Conservation (phyloP, 2,329 filamentous ascomycete species). For the Trichoderma sp. region DNA sequence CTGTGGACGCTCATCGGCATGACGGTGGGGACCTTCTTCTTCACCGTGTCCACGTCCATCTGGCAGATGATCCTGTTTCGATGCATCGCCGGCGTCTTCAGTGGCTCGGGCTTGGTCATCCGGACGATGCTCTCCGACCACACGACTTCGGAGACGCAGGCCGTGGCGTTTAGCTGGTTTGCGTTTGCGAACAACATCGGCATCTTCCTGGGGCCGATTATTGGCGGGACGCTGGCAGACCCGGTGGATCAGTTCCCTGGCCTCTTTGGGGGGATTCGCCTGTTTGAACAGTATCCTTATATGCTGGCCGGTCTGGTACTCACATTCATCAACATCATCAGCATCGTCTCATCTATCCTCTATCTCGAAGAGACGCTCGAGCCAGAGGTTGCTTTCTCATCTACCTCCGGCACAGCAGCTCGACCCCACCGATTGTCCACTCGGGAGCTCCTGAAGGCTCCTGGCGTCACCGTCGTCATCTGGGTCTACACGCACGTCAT, state of each 20-base stretch:
- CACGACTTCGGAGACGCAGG: conserved; percentile 66
- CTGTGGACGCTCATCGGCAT: conserved; percentile 65
- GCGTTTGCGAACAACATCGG: conserved; percentile 72
- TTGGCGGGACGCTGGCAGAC: conserved; percentile 67
- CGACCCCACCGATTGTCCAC: conserved; percentile 23
- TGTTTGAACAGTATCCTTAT: conserved; percentile 52
- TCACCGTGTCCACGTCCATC: conserved; percentile 64
- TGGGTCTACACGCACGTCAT: conserved; percentile 63
- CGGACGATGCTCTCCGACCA: conserved; percentile 75
- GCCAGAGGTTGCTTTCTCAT: neutral
- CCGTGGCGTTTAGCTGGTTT: conserved; percentile 71
- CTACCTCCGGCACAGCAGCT: neutral
- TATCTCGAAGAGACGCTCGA: conserved; percentile 62
- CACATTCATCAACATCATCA: conserved; percentile 38
- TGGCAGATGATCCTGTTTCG: conserved; percentile 72
- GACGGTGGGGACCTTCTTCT: conserved; percentile 57
- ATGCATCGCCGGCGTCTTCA: conserved; percentile 69
- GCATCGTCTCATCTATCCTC: conserved; percentile 43
- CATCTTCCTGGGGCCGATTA: conserved; percentile 66
- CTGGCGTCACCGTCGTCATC: conserved; percentile 64
- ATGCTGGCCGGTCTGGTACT: conserved; percentile 58
- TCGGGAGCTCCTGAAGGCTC: conserved; percentile 52
- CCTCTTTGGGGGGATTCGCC: conserved; percentile 44
- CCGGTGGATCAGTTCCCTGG: conserved; percentile 62
- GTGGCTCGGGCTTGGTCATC: conserved; percentile 70